Conservation (phyloP, 768 basidiomycete genomes). For the Boletales sp. region DNA sequence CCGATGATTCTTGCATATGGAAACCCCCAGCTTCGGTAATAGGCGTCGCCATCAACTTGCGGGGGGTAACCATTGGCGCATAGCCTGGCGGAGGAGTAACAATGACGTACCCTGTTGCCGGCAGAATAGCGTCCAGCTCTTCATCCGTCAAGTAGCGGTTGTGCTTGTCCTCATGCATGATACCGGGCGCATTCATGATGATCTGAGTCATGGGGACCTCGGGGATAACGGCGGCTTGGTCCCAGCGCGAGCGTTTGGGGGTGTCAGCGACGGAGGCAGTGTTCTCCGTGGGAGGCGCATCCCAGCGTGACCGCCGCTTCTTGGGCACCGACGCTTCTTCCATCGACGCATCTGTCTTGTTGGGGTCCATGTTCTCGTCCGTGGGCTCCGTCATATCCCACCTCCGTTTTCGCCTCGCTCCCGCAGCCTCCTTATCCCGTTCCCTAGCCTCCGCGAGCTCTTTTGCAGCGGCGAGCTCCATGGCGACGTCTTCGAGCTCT, state of each 20-base stretch:
- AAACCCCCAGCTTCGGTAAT: constrained; percentile 73
- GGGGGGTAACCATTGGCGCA: constrained; percentile 67
- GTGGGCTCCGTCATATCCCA: constrained; percentile 70
- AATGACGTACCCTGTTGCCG: constrained; percentile 81
- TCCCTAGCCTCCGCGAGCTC: constrained; percentile 37
- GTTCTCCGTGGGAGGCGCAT: constrained; percentile 82
- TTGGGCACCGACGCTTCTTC: constrained; percentile 78
- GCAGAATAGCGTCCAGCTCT: constrained; percentile 89
- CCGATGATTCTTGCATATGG: constrained; percentile 94
- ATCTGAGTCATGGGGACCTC: constrained; percentile 74
- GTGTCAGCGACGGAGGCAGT: constrained; percentile 48
- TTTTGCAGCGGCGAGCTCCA: constrained; percentile 55
- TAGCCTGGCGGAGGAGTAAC: constrained; percentile 95
- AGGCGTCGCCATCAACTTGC: constrained; percentile 57
- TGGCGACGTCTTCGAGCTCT: constrained; percentile 69
- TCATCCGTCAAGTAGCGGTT: constrained; percentile 96
- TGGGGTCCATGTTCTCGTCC: constrained; percentile 66
- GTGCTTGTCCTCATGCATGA: constrained; percentile 91
- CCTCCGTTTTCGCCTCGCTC: constrained; percentile 69
- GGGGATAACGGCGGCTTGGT: constrained; percentile 79
- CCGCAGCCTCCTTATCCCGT: constrained; percentile 37
- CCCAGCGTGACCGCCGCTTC: constrained; percentile 95
- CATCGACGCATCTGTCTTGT: constrained; percentile 62
- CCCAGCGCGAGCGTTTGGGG: constrained; percentile 94
- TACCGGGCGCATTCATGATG: constrained; percentile 81